Conservation (phyloP, 2,329 filamentous ascomycete genomes). For the Immersiporthe knoxdaviesiana region DNA sequence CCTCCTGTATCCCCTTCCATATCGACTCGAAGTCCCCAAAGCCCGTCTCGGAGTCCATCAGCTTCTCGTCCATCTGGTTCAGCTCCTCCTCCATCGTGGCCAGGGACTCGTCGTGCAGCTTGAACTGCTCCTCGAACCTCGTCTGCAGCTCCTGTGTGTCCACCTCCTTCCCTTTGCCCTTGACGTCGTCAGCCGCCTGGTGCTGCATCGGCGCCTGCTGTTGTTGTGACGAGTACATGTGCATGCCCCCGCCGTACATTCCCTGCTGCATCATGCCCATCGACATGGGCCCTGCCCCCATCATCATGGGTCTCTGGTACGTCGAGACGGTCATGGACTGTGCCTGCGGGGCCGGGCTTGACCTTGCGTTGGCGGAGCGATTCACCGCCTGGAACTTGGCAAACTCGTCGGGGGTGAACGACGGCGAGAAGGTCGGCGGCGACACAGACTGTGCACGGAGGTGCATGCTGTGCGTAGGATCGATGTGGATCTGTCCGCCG, state of each 20-base stretch:
- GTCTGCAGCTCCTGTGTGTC: conserved; percentile 69
- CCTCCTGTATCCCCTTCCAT: conserved; percentile 81
- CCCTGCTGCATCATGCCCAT: conserved; percentile 60
- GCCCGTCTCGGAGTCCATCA: conserved; percentile 70
- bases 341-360: conserved; percentile 62
- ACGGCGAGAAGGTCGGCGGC: conserved; percentile 61
- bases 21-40: conserved; percentile 90
- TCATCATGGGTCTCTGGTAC: conserved; percentile 66
- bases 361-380: conserved; percentile 53
- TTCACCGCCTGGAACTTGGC: conserved; percentile 80
- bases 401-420: conserved; percentile 85
- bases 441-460: conserved; percentile 58
- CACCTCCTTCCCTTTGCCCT: conserved; percentile 90
- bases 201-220: conserved; percentile 41
- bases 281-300: conserved; percentile 48
- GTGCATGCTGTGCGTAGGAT: conserved; percentile 48
- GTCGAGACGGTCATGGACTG: conserved; percentile 44
- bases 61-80: conserved; percentile 75
- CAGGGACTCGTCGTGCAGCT: conserved; percentile 59
- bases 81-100: conserved; percentile 80
- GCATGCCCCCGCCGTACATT: conserved; percentile 56
- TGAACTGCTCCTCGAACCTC: conserved; percentile 42
- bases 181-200: conserved; percentile 50
- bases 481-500: conserved; percentile 47
- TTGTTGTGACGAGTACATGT: conserved; percentile 49